These are phyloP conservation scores for Starmera pachycereana DNA, from an alignment of 805 yeast species.

Conservation along the genomic window DNA sequence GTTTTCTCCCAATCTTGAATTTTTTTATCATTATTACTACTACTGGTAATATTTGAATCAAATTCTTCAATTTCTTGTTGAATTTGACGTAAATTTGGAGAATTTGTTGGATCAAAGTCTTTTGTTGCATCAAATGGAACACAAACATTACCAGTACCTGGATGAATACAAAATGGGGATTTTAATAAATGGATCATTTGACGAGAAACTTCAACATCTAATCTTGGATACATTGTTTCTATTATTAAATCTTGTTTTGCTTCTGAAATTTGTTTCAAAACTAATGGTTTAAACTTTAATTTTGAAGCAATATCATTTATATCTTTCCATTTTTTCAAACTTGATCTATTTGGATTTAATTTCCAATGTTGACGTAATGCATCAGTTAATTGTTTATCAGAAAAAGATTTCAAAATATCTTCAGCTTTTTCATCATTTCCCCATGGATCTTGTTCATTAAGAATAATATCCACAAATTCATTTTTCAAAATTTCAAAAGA, in stretches of 20 bases:
- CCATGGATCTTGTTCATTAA: conserved; percentile 89
- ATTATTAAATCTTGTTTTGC: conserved; percentile 77
- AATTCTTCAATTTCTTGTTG: conserved; percentile 52
- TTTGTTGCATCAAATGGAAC: conserved; percentile 52
- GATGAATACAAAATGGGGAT: conserved; percentile 95
- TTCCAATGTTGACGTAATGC: conserved; percentile 54
- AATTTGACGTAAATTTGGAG: conserved; percentile 63
- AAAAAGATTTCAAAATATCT: conserved; percentile 46
- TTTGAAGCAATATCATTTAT: conserved; percentile 41
- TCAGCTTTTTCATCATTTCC: conserved; percentile 39
- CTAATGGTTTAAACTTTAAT: conserved; percentile 26
- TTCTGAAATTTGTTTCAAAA: conserved; percentile 43
- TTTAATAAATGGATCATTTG: conserved; percentile 86
- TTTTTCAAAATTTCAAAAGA: conserved; percentile 58
- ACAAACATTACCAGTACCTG: conserved; percentile 91
- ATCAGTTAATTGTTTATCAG: conserved; percentile 45
- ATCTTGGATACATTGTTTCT: conserved; percentile 76
- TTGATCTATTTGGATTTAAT: conserved; percentile 36
- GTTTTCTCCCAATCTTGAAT: conserved; percentile 49
- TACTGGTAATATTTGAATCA: conserved; percentile 21
- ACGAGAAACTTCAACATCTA: conserved; percentile 87
- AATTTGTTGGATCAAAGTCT: conserved; percentile 67
- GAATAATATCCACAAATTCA: conserved; percentile 52
- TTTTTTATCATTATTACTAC: conserved; percentile 9
- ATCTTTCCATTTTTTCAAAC: conserved; percentile 71